Evolutionary conservation across 23 red algal species (phyloP).

Genomic region (Cyanidiococcus yangmingshanensis): DNA sequence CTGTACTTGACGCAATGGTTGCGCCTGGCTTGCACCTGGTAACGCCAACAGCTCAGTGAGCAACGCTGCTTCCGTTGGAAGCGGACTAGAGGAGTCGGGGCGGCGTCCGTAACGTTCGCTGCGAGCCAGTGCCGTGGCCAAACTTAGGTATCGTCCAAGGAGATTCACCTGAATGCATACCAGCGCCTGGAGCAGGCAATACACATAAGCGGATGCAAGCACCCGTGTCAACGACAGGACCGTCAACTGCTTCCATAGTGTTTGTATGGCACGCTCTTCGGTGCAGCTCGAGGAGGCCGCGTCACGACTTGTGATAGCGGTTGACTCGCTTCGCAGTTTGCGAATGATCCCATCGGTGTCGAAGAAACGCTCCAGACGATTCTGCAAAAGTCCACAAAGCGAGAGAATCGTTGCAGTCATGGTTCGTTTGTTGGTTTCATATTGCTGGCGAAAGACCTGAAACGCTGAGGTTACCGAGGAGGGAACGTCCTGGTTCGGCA

Average conservation of each 20-base stretch:
- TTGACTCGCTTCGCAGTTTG: background rate
- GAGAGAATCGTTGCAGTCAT: background rate
- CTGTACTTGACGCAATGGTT: background rate
- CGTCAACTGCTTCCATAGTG: background rate
- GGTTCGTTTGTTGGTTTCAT: conserved; percentile 1
- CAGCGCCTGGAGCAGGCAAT: background rate
- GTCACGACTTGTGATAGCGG: background rate
- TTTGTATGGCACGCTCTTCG: background rate
- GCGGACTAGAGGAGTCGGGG: background rate
- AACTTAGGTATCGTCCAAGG: background rate
- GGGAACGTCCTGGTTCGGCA: background rate
- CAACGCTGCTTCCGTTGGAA: background rate
- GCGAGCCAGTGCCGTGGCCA: conserved; percentile 2
- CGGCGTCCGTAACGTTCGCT: background rate
- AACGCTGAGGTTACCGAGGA: background rate
- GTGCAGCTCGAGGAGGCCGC: background rate
- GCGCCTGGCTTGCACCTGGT: background rate
- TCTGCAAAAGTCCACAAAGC: background rate
- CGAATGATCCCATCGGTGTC: conserved; percentile 6
- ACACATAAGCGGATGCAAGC: background rate
- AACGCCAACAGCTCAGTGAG: conserved; percentile 2
- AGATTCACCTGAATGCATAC: background rate
- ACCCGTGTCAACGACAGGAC: conserved; percentile 5
- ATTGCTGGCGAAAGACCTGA: conserved; percentile 10
- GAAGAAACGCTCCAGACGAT: conserved; percentile 3